Evolutionary conservation across 345 rosid genomes (phyloP).

Genomic region (Brassica rapa): DNA sequence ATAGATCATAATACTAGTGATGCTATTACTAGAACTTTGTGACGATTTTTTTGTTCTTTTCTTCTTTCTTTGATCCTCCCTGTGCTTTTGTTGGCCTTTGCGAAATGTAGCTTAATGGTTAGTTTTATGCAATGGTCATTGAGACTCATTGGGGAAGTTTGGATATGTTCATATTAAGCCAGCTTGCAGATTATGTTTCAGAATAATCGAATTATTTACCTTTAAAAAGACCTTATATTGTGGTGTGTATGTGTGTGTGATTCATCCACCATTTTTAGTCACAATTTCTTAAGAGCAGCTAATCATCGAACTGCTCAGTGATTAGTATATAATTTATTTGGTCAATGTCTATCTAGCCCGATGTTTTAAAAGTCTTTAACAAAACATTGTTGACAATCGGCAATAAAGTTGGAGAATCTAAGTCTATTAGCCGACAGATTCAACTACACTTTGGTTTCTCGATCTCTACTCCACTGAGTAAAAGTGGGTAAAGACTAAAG

Average conservation of each 20-base stretch:
- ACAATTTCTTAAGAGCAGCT: not conserved
- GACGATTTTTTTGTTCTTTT: not conserved
- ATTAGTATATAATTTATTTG: slow-evolving; percentile 2
- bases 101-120: not conserved
- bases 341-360: not conserved
- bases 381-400: slow-evolving; percentile 23
- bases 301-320: not conserved
- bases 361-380: not conserved
- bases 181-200: not conserved
- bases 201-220: not conserved
- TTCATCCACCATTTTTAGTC: not conserved
- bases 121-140: not conserved
- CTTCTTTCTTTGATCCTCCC: not conserved
- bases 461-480: slow-evolving; percentile 38
- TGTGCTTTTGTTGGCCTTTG: not conserved
- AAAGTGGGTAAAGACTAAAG: slow-evolving; percentile 30
- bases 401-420: slow-evolving; percentile 21
- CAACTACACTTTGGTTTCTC: slow-evolving; percentile 42
- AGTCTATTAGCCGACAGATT: slow-evolving; percentile 36
- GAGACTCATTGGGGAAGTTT: slow-evolving; percentile 3
- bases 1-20: slow-evolving; percentile 8
- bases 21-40: slow-evolving; percentile 14
- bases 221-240: not conserved
- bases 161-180: slow-evolving; percentile 1
- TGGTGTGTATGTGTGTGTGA: not conserved